These are phyloP conservation scores for Adansonia gregorii DNA, from an alignment of 441 rosid species.

Conservation along the genomic window DNA sequence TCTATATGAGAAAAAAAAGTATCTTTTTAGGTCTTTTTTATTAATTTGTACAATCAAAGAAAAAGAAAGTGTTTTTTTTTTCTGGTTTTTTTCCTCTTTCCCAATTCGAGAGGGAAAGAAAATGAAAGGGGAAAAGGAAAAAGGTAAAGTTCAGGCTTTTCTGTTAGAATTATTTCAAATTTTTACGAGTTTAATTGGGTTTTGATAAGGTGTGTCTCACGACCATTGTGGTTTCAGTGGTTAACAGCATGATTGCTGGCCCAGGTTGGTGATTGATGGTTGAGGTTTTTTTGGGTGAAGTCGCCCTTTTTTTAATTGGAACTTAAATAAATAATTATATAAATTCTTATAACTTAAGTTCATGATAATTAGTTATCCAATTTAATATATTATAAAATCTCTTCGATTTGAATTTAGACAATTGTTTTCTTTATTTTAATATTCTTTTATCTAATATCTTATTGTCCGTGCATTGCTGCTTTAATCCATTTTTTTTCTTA, in stretches of 20 bases:
- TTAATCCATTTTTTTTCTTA: too few species aligned
- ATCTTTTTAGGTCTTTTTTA: neutral
- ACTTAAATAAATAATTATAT: too few species aligned
- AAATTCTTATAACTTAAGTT: too few species aligned
- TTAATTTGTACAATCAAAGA: neutral
- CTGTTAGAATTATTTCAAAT: slow-evolving; percentile 40
- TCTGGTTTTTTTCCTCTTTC: neutral
- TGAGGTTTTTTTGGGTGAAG: neutral
- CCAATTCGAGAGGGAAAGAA: slow-evolving; percentile 5
- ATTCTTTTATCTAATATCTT: too few species aligned
- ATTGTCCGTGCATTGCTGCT: too few species aligned
- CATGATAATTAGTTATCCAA: too few species aligned
- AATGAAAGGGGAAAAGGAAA: neutral
- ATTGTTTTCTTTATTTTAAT: too few species aligned
- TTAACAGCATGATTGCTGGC: neutral
- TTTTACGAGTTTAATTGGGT: neutral
- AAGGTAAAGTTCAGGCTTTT: slow-evolving; percentile 33
- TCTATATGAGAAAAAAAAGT: neutral
- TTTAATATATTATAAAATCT: too few species aligned
- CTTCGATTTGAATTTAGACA: too few species aligned
- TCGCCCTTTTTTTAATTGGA: too few species aligned
- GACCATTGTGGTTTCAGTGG: neutral
- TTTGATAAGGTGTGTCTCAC: neutral
- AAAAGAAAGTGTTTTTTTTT: neutral
- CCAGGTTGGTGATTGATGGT: neutral